Base-by-base conservation (phyloP, 1,284 basidiomycete genomes). In the Naganishia albida region DNA sequence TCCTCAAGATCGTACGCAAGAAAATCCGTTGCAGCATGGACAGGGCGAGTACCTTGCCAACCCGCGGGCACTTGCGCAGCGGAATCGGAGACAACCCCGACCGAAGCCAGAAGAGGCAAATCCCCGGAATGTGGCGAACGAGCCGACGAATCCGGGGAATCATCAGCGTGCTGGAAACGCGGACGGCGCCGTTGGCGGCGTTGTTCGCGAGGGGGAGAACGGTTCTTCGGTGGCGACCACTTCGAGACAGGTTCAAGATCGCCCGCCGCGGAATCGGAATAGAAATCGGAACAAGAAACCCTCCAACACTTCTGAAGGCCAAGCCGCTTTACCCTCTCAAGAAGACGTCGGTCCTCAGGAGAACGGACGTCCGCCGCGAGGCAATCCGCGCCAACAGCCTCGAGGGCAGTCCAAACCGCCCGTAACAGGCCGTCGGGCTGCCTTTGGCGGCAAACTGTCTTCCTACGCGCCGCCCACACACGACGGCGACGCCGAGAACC, bases 31-130 rank as follows among this genome's bases (percentile, higher is more conserved):
- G 62, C 71, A 67, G 51, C 73, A 72, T 10, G 73, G 73, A 7
- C 72, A 74, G 52, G 73, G 73, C 4, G 71, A 72, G 15, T 74
- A 69, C 54, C 67, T 73, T 15, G 64, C 67, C 43, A 12, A 40
- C 23, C 60, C 38, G 2, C 28, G 13, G 2, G 38, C 12, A 6
- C 34, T 34, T 4, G 6, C 34, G 10, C 4, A 10, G 34, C 4
- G 10, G 6, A 34, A 34, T 10, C 34, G 34, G 34, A 34, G 34
- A 10, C 34, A 34, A 34, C 34, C 34, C 10, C 34, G 34, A 4
- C 34, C 34, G 10, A 34, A 34, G 34, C 34, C 34, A 34, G 34
- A 34, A 34, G 34, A 34, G 34, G 34, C 34, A 34, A 34, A 34
- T 34, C 10, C 34, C 6, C 46, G 46, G n/a, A 20, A 25, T 20